These are phyloP conservation scores for Paecilomyces sp. DNA, from an alignment of 2,329 filamentous ascomycete genomes.

Conservation along the genomic window DNA sequence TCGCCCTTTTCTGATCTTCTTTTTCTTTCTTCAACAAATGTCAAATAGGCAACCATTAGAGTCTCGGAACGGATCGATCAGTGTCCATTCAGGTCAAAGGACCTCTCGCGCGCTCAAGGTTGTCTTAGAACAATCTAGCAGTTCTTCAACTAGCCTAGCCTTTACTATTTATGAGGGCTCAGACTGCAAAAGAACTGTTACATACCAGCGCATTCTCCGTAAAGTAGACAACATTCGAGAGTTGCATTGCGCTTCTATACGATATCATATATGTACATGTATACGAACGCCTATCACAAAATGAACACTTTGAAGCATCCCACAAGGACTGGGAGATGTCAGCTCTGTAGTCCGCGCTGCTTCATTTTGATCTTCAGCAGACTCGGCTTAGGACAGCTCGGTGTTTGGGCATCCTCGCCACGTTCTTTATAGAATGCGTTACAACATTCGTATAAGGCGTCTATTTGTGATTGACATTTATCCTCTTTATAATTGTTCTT, in stretches of 20 bases:
- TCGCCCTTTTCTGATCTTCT: conserved; percentile 30
- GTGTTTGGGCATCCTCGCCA: conserved; percentile 67
- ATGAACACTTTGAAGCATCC: too few species aligned
- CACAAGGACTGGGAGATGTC: not conserved
- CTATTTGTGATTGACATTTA: conserved; percentile 69
- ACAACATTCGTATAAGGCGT: conserved; percentile 90
- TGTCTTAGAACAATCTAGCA: conserved; percentile 74
- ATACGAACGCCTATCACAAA: not conserved
- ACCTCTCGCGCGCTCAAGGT: conserved; percentile 96
- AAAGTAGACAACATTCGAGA: not conserved
- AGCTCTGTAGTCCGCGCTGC: conserved; percentile 48
- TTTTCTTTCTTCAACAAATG: conserved; percentile 48
- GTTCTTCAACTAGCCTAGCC: conserved; percentile 67
- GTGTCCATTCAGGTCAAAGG: conserved; percentile 87
- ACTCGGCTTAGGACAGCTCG: conserved; percentile 77
- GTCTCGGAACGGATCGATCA: conserved; percentile 92
- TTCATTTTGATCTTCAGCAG: conserved; percentile 78
- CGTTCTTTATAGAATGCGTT: conserved; percentile 75
- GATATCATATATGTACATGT: not conserved
- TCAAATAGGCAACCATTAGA: conserved; percentile 91
- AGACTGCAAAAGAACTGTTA: conserved; percentile 44
- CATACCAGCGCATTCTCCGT: conserved; percentile 9
- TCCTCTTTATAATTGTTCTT: conserved; percentile 81
- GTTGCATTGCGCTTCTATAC: not conserved
- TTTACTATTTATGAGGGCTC: conserved; percentile 44